These are phyloP conservation scores for Fusarium sublunatum DNA, from an alignment of 2,329 filamentous ascomycete genomes.

Conservation along the genomic window DNA sequence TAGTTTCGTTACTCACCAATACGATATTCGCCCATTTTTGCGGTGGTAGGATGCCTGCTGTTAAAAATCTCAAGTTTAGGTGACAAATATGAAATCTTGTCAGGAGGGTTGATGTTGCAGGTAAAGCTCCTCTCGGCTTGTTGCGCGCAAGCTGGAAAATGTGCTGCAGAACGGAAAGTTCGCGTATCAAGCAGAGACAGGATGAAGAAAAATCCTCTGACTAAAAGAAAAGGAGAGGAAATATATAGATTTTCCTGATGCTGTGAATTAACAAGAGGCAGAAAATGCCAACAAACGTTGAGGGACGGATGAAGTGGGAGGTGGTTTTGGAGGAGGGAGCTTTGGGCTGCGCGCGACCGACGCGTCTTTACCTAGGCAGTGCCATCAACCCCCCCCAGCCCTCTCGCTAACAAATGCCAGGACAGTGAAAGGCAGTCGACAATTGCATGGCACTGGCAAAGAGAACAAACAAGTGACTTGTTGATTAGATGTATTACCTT, in stretches of 20 bases:
- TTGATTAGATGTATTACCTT: neutral
- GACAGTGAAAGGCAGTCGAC: neutral
- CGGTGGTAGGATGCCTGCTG: conserved; percentile 9
- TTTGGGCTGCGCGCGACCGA: conserved; percentile 37
- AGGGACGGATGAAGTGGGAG: conserved; percentile 33
- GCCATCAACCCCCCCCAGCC: conserved; percentile 7
- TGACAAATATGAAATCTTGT: conserved; percentile 25
- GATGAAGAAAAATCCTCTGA: neutral
- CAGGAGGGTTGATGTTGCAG: conserved; percentile 3
- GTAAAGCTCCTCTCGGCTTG: conserved; percentile 10
- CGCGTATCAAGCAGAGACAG: neutral
- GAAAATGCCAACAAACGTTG: conserved; percentile 24
- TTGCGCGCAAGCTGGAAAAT: conserved; percentile 10
- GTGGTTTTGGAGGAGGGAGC: conserved; percentile 23
- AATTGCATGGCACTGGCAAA: neutral
- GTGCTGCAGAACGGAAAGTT: neutral
- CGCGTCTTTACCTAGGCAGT: conserved; percentile 39
- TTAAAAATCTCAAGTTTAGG: conserved; percentile 11
- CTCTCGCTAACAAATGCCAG: conserved; percentile 8
- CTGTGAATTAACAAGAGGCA: conserved; percentile 29
- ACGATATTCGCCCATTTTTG: conserved; percentile 59
- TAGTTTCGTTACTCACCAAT: conserved; percentile 54
- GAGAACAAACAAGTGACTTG: neutral
- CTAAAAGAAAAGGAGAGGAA: neutral
- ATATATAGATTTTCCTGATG: conserved; percentile 1